Evolutionary conservation across 495 filamentous ascomycete genomes (phyloP).

Genomic region (Collariella sp.): DNA sequence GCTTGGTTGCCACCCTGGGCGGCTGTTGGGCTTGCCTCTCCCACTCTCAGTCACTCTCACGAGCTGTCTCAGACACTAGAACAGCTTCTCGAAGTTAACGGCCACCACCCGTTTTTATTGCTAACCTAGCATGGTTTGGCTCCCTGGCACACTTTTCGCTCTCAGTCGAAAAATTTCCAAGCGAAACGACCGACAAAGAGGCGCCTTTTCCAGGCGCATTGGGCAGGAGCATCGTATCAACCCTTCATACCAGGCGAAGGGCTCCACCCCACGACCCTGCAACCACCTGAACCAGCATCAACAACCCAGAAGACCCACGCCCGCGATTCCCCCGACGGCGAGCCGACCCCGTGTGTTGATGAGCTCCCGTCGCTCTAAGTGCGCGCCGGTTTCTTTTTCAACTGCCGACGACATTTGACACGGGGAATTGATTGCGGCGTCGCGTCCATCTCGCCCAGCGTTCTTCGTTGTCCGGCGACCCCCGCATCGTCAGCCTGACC

Average conservation of each 20-base stretch:
- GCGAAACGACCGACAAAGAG: too few relatives aligned
- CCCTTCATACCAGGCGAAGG: background rate
- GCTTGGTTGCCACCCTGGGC: conserved; percentile 5
- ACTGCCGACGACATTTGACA: background rate
- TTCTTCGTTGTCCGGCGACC: background rate
- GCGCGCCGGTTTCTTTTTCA: background rate
- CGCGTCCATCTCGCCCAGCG: too few relatives aligned
- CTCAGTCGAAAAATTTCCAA: too few relatives aligned
- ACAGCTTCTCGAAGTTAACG: background rate
- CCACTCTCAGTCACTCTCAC: background rate
- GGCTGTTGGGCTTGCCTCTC: conserved; percentile 1
- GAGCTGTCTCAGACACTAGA: background rate
- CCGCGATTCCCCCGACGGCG: background rate
- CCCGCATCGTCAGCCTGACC: background rate
- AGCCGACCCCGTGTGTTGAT: conserved; percentile 4
- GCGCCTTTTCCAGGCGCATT: too few relatives aligned
- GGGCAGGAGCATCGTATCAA: too few relatives aligned
- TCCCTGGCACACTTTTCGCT: too few relatives aligned
- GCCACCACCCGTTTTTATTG: background rate
- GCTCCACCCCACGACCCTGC: conserved; percentile 4
- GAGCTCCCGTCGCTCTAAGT: background rate
- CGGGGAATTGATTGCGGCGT: background rate
- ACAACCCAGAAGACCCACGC: background rate
- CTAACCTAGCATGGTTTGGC: too few relatives aligned
- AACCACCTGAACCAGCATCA: background rate